Percentiles rank a stretch among this genome's conserved stretches.
Evolutionary conservation across 2,329 filamentous ascomycete species (phyloP).

Genomic region (Fusarium torreyae): DNA sequence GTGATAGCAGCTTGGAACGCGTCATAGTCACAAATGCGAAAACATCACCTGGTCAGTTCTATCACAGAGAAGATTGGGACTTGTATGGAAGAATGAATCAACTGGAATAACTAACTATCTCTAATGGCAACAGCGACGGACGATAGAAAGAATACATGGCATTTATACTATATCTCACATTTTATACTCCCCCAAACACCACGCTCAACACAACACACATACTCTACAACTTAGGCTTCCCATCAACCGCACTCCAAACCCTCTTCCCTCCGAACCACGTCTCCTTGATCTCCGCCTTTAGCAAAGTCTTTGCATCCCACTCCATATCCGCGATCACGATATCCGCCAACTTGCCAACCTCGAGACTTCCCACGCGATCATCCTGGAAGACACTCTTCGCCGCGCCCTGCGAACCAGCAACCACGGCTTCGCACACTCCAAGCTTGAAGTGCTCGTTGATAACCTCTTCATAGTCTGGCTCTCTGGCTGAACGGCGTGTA

Average conservation of each 20-base stretch:
- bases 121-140: too few relatives aligned
- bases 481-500: constrained; percentile 67
- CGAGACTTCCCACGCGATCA: constrained; percentile 63
- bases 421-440: constrained; percentile 65
- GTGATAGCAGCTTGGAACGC: constrained; percentile 2
- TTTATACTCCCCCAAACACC: constrained; percentile 31
- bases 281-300: constrained; percentile 63
- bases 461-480: constrained; percentile 58
- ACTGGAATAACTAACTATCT: not conserved
- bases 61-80: not conserved
- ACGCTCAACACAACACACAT: not conserved
- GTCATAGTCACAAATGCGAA: constrained; percentile 4
- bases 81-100: not conserved
- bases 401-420: constrained; percentile 66
- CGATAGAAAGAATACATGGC: rapidly evolving
- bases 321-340: constrained; percentile 64
- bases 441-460: constrained; percentile 68
- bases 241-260: constrained; percentile 53
- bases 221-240: not conserved
- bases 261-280: constrained; percentile 67
- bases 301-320: constrained; percentile 64
- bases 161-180: constrained; percentile 1
- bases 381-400: constrained; percentile 69
- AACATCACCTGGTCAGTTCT: not conserved
- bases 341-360: constrained; percentile 68